phyloP scores from a whole-genome alignment of 2,329 filamentous ascomycete genomes.

The Elsinoe batatas region DNA sequence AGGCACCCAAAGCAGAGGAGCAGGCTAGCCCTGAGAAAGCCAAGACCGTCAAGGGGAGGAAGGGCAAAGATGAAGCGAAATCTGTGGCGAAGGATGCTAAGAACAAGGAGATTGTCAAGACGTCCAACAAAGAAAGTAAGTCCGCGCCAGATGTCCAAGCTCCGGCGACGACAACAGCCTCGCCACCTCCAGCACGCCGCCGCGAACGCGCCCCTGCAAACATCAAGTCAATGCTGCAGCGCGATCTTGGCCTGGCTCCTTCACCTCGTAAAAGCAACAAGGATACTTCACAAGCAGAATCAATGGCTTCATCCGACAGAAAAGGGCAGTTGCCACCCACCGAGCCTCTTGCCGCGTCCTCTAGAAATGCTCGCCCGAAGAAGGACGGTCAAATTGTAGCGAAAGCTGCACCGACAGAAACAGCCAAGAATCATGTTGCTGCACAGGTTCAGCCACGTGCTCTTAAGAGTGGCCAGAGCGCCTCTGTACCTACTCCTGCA shows the following conservation, averaged over 20 bases:
- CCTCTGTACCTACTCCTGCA: conserved; percentile 11
- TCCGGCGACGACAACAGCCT: conserved; percentile 25
- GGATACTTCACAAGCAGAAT: neutral
- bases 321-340: conserved; percentile 1
- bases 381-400: conserved; percentile 13
- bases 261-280: conserved; percentile 27
- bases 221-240: conserved; percentile 47
- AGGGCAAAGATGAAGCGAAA: conserved; percentile 27
- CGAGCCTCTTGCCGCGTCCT: conserved; percentile 6
- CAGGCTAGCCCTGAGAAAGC: conserved; percentile 31
- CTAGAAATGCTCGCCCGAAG: neutral
- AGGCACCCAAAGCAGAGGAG: conserved; percentile 22
- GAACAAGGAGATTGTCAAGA: conserved; percentile 31
- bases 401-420: conserved; percentile 23
- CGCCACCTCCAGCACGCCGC: conserved; percentile 38
- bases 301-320: conserved; percentile 16
- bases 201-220: conserved; percentile 41
- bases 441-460: conserved; percentile 14
- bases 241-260: conserved; percentile 49
- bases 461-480: conserved; percentile 14
- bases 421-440: conserved; percentile 30
- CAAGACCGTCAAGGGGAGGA: conserved; percentile 25
- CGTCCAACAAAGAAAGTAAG: conserved; percentile 37
- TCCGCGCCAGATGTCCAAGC: conserved; percentile 29
- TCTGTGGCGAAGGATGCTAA: conserved; percentile 24